Evolutionary conservation across 2,329 filamentous ascomycete species (phyloP).

Genomic region (Claviceps fusiformis): DNA sequence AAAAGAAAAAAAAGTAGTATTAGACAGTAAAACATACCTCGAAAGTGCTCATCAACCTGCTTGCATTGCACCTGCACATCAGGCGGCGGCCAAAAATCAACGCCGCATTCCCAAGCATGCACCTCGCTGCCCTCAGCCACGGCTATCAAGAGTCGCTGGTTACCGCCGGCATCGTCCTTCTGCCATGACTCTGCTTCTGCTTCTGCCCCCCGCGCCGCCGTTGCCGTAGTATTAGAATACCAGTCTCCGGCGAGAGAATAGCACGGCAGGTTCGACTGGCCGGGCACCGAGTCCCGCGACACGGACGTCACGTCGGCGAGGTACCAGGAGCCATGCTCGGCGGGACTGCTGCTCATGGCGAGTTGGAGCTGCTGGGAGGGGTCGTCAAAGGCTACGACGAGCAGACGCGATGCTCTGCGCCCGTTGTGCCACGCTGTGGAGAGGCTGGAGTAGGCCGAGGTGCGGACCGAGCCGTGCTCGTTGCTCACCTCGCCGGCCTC

Average conservation of each 20-base stretch:
- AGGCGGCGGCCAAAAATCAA: slow-evolving; percentile 7
- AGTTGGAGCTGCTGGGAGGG: slow-evolving; percentile 8
- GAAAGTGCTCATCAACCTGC: slow-evolving; percentile 5
- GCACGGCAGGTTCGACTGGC: slow-evolving; percentile 6
- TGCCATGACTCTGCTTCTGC: too few species aligned
- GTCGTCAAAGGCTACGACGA: slow-evolving; percentile 10
- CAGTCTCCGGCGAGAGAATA: slow-evolving; percentile 11
- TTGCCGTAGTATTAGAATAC: background rate
- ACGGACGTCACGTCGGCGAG: slow-evolving; percentile 6
- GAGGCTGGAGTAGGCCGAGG: slow-evolving; percentile 7
- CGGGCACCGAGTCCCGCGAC: slow-evolving; percentile 2
- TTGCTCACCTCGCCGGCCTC: slow-evolving; percentile 3
- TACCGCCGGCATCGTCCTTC: background rate
- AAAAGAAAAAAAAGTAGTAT: background rate
- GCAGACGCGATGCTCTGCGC: slow-evolving; percentile 2
- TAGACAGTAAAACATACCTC: slow-evolving; percentile 4
- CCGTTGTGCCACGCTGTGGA: slow-evolving; percentile 11
- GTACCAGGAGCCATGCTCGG: slow-evolving; percentile 6
- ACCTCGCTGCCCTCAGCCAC: slow-evolving; percentile 7
- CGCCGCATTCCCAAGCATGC: slow-evolving; percentile 9
- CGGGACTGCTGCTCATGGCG: slow-evolving; percentile 8
- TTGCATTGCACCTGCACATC: slow-evolving; percentile 7
- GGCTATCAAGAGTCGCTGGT: slow-evolving; percentile 7
- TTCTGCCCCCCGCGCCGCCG: too few species aligned
- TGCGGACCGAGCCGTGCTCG: slow-evolving; percentile 1